phyloP scores from a whole-genome alignment of 1,139 yeast species.

The Candida tropicalis region DNA sequence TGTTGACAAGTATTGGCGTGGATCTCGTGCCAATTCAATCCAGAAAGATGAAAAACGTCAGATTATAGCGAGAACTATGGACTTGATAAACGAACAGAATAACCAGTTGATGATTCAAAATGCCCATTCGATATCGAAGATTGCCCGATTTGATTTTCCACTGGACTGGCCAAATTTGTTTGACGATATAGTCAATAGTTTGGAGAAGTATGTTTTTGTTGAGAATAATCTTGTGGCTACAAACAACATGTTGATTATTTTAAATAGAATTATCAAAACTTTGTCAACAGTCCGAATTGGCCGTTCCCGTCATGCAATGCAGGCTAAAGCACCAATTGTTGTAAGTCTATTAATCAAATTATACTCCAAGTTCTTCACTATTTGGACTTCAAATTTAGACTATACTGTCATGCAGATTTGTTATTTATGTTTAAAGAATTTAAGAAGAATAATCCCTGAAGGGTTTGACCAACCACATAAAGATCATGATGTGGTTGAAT shows the following conservation, averaged over 20 bases:
- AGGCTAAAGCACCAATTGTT: constrained; percentile 64
- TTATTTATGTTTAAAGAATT: constrained; percentile 71
- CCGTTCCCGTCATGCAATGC: constrained; percentile 77
- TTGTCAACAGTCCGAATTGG: constrained; percentile 81
- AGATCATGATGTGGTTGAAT: constrained; percentile 58
- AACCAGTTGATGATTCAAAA: constrained; percentile 77
- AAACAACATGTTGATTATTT: constrained; percentile 63
- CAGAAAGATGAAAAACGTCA: constrained; percentile 66
- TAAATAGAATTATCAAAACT: constrained; percentile 77
- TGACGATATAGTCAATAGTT: constrained; percentile 51
- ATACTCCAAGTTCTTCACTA: constrained; percentile 60
- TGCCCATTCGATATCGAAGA: constrained; percentile 78
- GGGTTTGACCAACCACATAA: constrained; percentile 74
- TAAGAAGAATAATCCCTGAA: constrained; percentile 74
- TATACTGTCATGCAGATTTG: constrained; percentile 66
- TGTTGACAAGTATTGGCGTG: constrained; percentile 80
- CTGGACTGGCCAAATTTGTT: constrained; percentile 81
- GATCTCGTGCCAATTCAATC: constrained; percentile 59
- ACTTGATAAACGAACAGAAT: constrained; percentile 66
- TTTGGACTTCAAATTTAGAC: constrained; percentile 57
- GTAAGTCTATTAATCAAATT: constrained; percentile 60
- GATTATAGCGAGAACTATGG: constrained; percentile 62
- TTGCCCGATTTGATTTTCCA: constrained; percentile 86
- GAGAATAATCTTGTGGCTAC: constrained; percentile 52
- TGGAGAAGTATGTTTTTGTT: constrained; percentile 49